Base-by-base conservation (phyloP, 1,284 basidiomycete species). In the Trichosporon sp. region DNA sequence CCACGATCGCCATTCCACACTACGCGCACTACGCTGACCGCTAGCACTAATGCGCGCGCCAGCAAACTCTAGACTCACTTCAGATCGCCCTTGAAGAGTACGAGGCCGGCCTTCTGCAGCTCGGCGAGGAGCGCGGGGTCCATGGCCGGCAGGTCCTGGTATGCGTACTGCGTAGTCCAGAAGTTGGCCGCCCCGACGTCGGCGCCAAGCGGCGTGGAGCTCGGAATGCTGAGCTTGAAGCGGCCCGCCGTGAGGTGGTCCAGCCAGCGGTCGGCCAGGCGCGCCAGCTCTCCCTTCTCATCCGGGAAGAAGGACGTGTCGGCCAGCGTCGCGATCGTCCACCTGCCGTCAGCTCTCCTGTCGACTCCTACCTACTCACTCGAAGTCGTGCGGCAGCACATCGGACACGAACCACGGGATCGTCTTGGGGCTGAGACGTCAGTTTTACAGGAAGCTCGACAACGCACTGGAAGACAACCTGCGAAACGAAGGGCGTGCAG, bases 41-140 rank as follows among this genome's bases (percentile, higher is more conserved):
- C 38, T 42, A 42, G n/a, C 11, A 42, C 9, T 38, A n/a, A 6
- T 18, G 13, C 27, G 47, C 47, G 21, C 38, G 65, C n/a, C 51
- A 60, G 25, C 29, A 27, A 29, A 64, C 51, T 4, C 32, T 56
- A 23, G 8, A 83, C 88, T 81, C 70, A 92, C 90, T 95, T 95
- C 60, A 97, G 84, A 85, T 97, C 95, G 18, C 95, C 95, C 86
- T 98, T 99, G 86, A 98, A 97, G 69, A 99, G 88, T 5, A 98
- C 95, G 13, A 99, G 84, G 12, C 87, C 87, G 70, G 91, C 91
- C 47, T 85, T 85, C 65, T 86, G 84, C 65, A 99, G 81, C 66
- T 86, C 85, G 1, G 83, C 76, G 77, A 89, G 88, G 9, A 96
- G 82, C 25, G 84, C 84, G 0, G 88, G 87, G 2, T 89, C 90